phyloP scores from a whole-genome alignment of 495 filamentous ascomycete species.

The Xylaria bambusicola region DNA sequence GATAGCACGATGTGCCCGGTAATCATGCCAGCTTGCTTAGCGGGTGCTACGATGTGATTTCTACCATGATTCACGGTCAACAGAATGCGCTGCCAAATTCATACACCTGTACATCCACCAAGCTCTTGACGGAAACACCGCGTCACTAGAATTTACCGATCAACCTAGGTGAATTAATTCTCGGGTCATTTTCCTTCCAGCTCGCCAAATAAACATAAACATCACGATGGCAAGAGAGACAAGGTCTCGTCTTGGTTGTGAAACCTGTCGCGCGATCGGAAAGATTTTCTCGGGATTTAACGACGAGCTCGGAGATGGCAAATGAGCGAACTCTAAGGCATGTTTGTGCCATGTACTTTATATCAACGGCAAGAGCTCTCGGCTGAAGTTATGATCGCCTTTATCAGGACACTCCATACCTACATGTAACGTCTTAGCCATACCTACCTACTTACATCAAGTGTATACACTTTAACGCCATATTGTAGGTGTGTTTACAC shows the following conservation, averaged over 20 bases:
- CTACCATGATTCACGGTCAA: too few species aligned
- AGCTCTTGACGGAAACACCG: neutral
- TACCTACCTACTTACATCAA: neutral
- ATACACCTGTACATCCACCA: too few species aligned
- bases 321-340: neutral
- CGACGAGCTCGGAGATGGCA: neutral
- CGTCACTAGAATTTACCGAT: neutral
- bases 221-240: neutral
- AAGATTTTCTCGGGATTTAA: neutral
- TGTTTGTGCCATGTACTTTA: too few species aligned
- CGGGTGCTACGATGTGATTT: neutral
- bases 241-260: neutral
- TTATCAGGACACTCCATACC: too few species aligned
- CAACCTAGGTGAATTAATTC: neutral
- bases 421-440: neutral
- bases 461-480: neutral
- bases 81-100: too few species aligned
- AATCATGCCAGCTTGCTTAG: too few species aligned
- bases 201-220: neutral
- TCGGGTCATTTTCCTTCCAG: too few species aligned
- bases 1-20: neutral
- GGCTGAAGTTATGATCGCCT: too few species aligned
- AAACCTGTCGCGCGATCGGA: constrained; percentile 1
- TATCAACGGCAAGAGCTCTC: too few species aligned
- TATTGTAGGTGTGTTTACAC: neutral